Base-by-base conservation (phyloP, 495 filamentous ascomycete species). In the Daldinia bambusicola region DNA sequence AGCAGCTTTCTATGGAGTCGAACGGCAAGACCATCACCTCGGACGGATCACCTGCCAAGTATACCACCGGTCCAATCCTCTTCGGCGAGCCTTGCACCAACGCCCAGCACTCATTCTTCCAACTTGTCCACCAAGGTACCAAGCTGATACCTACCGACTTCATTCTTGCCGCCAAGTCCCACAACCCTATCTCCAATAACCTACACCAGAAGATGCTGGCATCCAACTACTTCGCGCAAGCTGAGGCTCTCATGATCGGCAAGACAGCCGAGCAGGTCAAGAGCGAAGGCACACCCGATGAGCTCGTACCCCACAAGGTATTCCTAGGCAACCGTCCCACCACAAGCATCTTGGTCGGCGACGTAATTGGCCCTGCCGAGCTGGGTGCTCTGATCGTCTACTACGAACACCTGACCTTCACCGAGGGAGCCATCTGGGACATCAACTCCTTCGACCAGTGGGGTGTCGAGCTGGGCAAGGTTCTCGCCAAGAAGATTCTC, bases 371-470 rank as follows among this genome's bases (percentile, higher is more conserved):
- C 10, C 95, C 95, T 14, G 90, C 89, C 8, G 94, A 97, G 66
- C 88, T 99, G 62, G 95, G 95, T 74, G 95, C 95, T 30, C 83
- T 99, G 69, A 99, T 99, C 79, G 93, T 92, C 56, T 99, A 97
- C 88, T 99, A 99, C 81, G 95, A 99, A 85, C 95, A 99, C 82
- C 77, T 97, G 52, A 98, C 95, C 66, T 98, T 99, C 84, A 97
- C 93, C 40, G 95, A 99, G 82, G 95, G 95, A 74, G 96, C 93
- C 34, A 81, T 98, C 72, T 99, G 95, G 95, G 96, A 98, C 82
- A 98, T 99, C 86, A 99, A 99, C 88, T 92, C 89, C 74, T 99
- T 98, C 79, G 95, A 99, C 84, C 95, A 99, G 83, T 98, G 95
- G 95, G 95, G 95, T 82, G 95, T 99, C 48, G 95, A 99, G 85